Base-by-base conservation (phyloP, 176 grass and related monocot genomes). In the Coix lacrymajobi region DNA sequence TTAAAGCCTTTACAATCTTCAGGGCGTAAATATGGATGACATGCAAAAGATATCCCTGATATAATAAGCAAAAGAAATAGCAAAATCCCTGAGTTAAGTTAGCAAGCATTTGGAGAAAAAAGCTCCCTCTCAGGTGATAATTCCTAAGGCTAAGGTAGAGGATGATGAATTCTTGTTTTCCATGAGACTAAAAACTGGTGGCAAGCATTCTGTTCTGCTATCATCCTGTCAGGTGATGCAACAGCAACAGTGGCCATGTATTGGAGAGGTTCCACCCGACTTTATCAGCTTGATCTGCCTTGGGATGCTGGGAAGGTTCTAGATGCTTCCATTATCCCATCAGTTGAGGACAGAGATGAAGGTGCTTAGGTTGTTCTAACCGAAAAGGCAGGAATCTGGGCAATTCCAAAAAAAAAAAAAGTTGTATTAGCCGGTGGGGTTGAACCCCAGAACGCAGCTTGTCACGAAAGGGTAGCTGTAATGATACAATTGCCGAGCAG, bases 91-190 rank as follows among this genome's bases (percentile, higher is more conserved):
- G n/a, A n/a, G n/a, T n/a, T n/a, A n/a, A n/a, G n/a, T n/a, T n/a
- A n/a, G n/a, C n/a, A n/a, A n/a, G n/a, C n/a, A n/a, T 91, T 86
- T 98, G 66, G 96, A 98, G 91, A 98, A 98, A 84, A 98, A 95
- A 85, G 85, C 87, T 91, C 92, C 95, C 75, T 85, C 87, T 73
- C 96, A 95, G 76, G 87, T 95, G 56, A 93, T 98, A 86, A 95
- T 98, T 66, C 96, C 96, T 65, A 98, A 98, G 74, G 96, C 92
- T 76, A 86, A 87, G 85, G 89, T 98, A 45, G 96, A 98, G 84
- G 87, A 93, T 75, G 91, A 95, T 84, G 83, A 72, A 2, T 80
- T 88, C 73, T 86, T 98, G 77, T 98, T 95, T 81, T 91, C 92
- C 63, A 95, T 91, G 88, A 91, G 90, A 72, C 72, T 98, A 83